Base-by-base conservation (phyloP, 1,139 yeast genomes). In the Taiozyma sp. region DNA sequence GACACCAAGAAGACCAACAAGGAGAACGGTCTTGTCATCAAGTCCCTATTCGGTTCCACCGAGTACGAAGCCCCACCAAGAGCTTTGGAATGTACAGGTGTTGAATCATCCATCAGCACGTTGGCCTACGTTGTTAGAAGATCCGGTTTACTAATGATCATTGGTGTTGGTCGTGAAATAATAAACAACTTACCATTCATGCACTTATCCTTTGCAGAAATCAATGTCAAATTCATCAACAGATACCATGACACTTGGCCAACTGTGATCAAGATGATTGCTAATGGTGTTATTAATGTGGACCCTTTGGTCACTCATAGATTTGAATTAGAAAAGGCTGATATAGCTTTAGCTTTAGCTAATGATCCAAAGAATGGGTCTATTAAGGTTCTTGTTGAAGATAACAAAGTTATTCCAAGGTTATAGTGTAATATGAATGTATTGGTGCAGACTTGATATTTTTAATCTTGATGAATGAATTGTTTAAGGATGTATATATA, bases 221-320 rank as follows among this genome's bases (percentile, higher is more conserved):
- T 71, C 47, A 73, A 71, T 55, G 66, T 71, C 45, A 70, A 66
- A 53, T 71, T 71, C 52, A 70, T 70, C 54, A 71, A 71, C 59
- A 64, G 75, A 57, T 71, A 71, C 55, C 69, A 70, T 47, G 72
- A 69, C 49, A 63, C 73, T 12, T 71, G 75, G 75, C 74, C 70
- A 30, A 59, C 68, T 5, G 82, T 92, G 1, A 90, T 89, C 44
- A 78, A 79, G 50, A 75, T 89, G 60, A 75, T 89, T 51, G 75
- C 79, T 44, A 76, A 80, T 57, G 85, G 85, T 53, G 76, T 74
- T 56, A 77, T 84, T 51, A 80, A 85, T 51, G 85, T 81, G 53
- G 83, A 80, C 53, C 74, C 78, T 48, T 75, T 91, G 58, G 84
- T 91, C 59, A 88, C 97, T 14, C 92, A 90, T 69, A 77, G 84